A percentile compares a stretch with the other conserved stretches of the same genome.
These are phyloP conservation scores for Dentipellis sp. DNA, from an alignment of 768 basidiomycete species.

Conservation along the genomic window DNA sequence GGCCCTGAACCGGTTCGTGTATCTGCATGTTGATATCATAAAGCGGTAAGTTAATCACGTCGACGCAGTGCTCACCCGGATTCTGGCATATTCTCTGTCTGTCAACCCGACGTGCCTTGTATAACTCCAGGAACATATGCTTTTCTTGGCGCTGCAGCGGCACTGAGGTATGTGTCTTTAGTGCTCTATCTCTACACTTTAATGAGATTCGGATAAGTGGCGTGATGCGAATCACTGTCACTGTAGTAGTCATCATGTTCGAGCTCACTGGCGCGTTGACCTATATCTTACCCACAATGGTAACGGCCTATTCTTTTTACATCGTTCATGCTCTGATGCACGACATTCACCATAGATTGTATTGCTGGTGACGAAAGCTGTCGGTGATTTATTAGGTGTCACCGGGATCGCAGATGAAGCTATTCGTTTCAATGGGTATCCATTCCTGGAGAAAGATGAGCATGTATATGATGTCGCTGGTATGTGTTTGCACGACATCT, in stretches of 20 bases:
- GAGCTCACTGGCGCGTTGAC: conserved; percentile 95
- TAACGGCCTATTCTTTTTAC: conserved; percentile 24
- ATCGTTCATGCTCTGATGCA: conserved; percentile 8
- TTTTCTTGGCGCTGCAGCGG: conserved; percentile 93
- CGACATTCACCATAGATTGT: conserved; percentile 61
- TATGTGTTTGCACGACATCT: conserved; percentile 26
- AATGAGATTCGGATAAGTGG: conserved; percentile 44
- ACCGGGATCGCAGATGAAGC: conserved; percentile 95
- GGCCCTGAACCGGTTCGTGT: conserved; percentile 69
- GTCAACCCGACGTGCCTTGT: conserved; percentile 87
- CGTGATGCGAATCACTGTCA: conserved; percentile 94
- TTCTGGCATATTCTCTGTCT: conserved; percentile 84
- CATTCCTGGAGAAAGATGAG: conserved; percentile 94
- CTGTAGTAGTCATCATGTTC: conserved; percentile 99
- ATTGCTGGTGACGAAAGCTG: conserved; percentile 91
- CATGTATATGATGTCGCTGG: conserved; percentile 87
- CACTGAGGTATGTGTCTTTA: conserved; percentile 56
- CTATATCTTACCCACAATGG: conserved; percentile 97
- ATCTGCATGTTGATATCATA: background rate
- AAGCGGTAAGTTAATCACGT: background rate
- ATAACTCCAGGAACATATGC: conserved; percentile 99
- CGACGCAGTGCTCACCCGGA: conserved; percentile 61
- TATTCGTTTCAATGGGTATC: conserved; percentile 96
- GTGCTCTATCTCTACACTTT: background rate
- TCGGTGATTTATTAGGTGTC: conserved; percentile 88